Evolutionary conservation across 2,329 filamentous ascomycete genomes (phyloP).

Genomic region (Biscogniauxia sp.): DNA sequence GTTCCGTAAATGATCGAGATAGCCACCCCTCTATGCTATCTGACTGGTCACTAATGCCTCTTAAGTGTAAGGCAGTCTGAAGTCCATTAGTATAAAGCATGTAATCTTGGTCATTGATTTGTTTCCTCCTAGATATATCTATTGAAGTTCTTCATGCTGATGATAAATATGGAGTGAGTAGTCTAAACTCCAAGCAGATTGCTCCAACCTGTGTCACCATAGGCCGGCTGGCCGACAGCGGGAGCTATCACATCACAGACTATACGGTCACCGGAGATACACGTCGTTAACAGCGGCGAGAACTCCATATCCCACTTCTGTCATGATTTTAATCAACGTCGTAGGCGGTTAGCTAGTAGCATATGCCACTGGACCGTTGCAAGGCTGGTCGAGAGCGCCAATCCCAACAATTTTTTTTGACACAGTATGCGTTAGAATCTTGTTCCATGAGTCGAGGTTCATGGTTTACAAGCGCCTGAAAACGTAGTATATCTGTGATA

Average conservation of each 20-base stretch:
- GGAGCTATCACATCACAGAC: conserved; percentile 58
- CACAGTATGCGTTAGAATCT: conserved; percentile 56
- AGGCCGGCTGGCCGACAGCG: conserved; percentile 49
- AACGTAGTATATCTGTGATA: conserved; percentile 54
- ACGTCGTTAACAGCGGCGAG: conserved; percentile 50
- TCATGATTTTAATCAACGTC: conserved; percentile 47
- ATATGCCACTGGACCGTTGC: conserved; percentile 57
- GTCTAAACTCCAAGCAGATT: conserved; percentile 50
- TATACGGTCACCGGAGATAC: conserved; percentile 59
- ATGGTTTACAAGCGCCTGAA: conserved; percentile 47
- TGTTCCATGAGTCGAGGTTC: conserved; percentile 47
- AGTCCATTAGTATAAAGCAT: background rate
- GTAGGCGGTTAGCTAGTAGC: conserved; percentile 47
- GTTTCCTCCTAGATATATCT: conserved; percentile 44
- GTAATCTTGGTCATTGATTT: conserved; percentile 21
- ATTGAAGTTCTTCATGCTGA: conserved; percentile 49
- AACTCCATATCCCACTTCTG: conserved; percentile 51
- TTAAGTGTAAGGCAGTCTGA: conserved; percentile 13
- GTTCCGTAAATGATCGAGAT: too few relatives aligned
- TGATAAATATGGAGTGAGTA: conserved; percentile 50
- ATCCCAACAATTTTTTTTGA: conserved; percentile 61
- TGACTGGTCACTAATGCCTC: conserved; percentile 5
- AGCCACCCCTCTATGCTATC: background rate
- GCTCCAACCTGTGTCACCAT: conserved; percentile 45
- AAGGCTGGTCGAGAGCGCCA: conserved; percentile 56